Evolutionary conservation across 768 basidiomycete species (phyloP).

Genomic region (Pholiota conissans): DNA sequence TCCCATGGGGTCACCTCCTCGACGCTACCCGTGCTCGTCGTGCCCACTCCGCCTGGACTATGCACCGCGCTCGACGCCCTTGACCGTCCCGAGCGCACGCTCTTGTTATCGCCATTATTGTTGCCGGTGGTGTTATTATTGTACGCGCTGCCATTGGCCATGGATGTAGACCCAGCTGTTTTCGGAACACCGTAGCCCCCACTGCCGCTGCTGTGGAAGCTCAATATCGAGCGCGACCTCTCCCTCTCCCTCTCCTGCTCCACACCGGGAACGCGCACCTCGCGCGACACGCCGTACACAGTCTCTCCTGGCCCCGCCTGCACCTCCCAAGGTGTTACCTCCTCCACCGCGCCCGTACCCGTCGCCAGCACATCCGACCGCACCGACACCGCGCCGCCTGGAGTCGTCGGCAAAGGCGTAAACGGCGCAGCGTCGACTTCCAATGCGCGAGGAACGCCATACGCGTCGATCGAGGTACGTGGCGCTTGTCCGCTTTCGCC

Average conservation of each 20-base stretch:
- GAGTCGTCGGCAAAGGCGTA: not conserved
- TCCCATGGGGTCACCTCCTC: slow-evolving; percentile 21
- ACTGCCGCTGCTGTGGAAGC: not conserved
- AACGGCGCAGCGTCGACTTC: not conserved
- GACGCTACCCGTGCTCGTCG: slow-evolving; percentile 15
- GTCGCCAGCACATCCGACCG: not conserved
- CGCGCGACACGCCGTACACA: not conserved
- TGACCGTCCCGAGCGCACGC: slow-evolving; percentile 5
- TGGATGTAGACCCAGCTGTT: not conserved
- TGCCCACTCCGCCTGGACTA: not conserved
- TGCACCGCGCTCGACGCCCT: slow-evolving; percentile 8
- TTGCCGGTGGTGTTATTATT: not conserved
- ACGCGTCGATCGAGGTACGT: not conserved
- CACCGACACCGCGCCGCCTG: not conserved
- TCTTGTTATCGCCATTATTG: not conserved
- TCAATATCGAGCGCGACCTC: not conserved
- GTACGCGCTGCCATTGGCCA: not conserved
- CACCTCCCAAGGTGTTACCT: slow-evolving; percentile 18
- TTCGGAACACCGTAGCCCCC: not conserved
- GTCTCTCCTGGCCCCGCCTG: slow-evolving; percentile 6
- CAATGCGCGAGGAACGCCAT: not conserved
- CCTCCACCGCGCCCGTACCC: slow-evolving; percentile 9
- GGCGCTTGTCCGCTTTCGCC: not conserved
- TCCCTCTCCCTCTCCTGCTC: not conserved
- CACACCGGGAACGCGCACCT: not conserved